Evolutionary conservation across 2,329 filamentous ascomycete genomes (phyloP).

Genomic region (Fusarium verticillioides): DNA sequence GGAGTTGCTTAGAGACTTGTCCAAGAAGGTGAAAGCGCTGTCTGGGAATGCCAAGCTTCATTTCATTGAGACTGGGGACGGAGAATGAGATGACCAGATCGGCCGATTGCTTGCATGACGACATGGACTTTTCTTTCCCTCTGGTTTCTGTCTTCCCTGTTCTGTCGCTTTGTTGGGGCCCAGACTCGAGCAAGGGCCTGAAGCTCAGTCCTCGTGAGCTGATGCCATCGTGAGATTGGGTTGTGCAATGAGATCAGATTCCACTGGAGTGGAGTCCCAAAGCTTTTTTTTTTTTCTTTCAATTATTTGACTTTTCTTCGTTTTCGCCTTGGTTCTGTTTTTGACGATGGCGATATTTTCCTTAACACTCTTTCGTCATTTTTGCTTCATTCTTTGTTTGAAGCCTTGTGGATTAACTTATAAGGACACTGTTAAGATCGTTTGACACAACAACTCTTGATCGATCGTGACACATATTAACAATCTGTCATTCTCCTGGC

Average conservation of each 20-base stretch:
- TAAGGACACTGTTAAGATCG: not conserved
- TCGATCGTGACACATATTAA: not conserved
- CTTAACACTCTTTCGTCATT: constrained; percentile 14
- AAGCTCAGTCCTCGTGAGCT: constrained; percentile 30
- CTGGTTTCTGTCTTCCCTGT: not conserved
- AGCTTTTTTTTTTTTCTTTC: not conserved
- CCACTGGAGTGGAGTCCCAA: constrained; percentile 27
- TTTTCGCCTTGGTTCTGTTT: not conserved
- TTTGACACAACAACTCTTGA: constrained; percentile 11
- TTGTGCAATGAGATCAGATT: constrained; percentile 37
- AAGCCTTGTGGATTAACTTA: not conserved
- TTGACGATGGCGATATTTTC: constrained; percentile 8
- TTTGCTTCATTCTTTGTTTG: not conserved
- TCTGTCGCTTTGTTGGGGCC: not conserved
- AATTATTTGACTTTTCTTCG: not conserved
- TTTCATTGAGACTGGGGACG: constrained; percentile 19
- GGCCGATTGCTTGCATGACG: constrained; percentile 41
- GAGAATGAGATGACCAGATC: constrained; percentile 34
- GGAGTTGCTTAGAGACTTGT: constrained; percentile 25
- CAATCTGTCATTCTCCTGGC: not conserved
- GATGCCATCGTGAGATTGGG: constrained; percentile 46
- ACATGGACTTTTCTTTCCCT: constrained; percentile 23
- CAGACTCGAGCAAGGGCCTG: constrained; percentile 14
- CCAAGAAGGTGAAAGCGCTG: constrained; percentile 28
- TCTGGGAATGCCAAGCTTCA: constrained; percentile 39